Evolutionary conservation across 805 yeast species (phyloP), one percentile per base, ranked within the genome.

Genomic region (Ogataea parapolymorpha): DNA sequence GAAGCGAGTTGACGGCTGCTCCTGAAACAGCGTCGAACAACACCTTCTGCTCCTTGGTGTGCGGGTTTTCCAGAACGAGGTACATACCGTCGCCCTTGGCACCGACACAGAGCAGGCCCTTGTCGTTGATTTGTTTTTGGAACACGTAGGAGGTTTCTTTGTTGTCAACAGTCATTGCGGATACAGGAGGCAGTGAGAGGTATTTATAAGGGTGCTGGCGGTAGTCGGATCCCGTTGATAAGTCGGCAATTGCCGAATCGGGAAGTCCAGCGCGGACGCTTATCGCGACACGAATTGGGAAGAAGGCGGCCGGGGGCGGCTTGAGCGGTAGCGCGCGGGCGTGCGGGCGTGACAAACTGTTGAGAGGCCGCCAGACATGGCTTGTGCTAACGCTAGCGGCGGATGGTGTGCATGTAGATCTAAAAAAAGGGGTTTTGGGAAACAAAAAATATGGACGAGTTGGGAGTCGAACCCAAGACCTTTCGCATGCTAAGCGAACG

Each of bases 391-490:
- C 22, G 22, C 10, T 2, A 20, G 22, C 22, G 22, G 22, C 22
- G 8, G 1, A 7, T 9, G 8, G 22, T 7, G 22, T 3, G 22
- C 10, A 20, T 20, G 22, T 8, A 4, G 22, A 20, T 3, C 10
- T 23, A 2, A 32, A 32, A 25, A 25, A 25, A 12, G 4, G 8
- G 12, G 9, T 1, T n/a, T 5, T 11, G 17, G 18, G 3, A 9
- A 9, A n/a, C 20, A 34, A 40, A 41, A 41, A 29, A 34, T 46
- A 63, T 44, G 82, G 82, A 77, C 82, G 79, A 77, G 81, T 74
- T 77, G 76, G 82, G 82, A 77, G 72, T 77, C 79, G 83, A 77
- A 76, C 82, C 82, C 77, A 77, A 76, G 83, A 78, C 84, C 83
- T 78, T 76, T 76, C 80, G 76, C 83, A 77, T 77, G 82, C 82